Evolutionary conservation across 2,329 filamentous ascomycete species (phyloP).

Genomic region (Trichoderma citrinoviride): DNA sequence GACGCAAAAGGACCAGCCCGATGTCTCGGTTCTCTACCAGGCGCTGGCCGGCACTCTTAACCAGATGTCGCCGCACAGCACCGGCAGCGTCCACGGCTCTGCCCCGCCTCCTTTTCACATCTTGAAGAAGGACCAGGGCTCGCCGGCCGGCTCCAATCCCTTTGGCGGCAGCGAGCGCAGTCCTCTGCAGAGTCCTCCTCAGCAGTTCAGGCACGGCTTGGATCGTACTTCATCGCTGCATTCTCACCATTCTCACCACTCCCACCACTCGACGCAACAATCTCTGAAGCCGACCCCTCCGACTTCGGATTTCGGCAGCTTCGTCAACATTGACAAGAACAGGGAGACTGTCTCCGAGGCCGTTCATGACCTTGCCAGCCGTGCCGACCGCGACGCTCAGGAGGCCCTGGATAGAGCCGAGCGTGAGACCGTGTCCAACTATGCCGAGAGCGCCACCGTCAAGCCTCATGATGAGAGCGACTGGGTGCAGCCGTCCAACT

Average conservation of each 20-base stretch:
- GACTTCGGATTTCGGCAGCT: slow-evolving; percentile 33
- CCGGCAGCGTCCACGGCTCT: slow-evolving; percentile 36
- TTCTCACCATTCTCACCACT: slow-evolving; percentile 28
- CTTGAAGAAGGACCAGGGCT: slow-evolving; percentile 48
- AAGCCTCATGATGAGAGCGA: slow-evolving; percentile 46
- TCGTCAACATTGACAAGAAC: slow-evolving; percentile 51
- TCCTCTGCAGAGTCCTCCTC: slow-evolving; percentile 44
- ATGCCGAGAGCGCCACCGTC: slow-evolving; percentile 35
- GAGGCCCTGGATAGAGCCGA: slow-evolving; percentile 61
- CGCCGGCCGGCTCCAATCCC: slow-evolving; percentile 39
- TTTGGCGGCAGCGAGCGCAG: slow-evolving; percentile 43
- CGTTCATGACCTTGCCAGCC: slow-evolving; percentile 60
- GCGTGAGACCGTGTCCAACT: slow-evolving; percentile 47
- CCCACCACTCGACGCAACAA: slow-evolving; percentile 28
- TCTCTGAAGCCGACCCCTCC: slow-evolving; percentile 31
- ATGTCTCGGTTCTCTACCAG: slow-evolving; percentile 39
- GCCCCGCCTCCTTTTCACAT: slow-evolving; percentile 45
- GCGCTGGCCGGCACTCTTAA: slow-evolving; percentile 39
- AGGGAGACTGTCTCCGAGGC: slow-evolving; percentile 71
- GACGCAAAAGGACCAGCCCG: slow-evolving; percentile 39
- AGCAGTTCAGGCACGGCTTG: slow-evolving; percentile 40
- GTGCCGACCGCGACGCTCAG: slow-evolving; percentile 55
- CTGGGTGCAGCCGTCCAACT: slow-evolving; percentile 24
- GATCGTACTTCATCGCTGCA: slow-evolving; percentile 38
- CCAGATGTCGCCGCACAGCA: slow-evolving; percentile 43